Base-by-base conservation (phyloP, 257 asterid species). In the Solanum sparsipilum region DNA sequence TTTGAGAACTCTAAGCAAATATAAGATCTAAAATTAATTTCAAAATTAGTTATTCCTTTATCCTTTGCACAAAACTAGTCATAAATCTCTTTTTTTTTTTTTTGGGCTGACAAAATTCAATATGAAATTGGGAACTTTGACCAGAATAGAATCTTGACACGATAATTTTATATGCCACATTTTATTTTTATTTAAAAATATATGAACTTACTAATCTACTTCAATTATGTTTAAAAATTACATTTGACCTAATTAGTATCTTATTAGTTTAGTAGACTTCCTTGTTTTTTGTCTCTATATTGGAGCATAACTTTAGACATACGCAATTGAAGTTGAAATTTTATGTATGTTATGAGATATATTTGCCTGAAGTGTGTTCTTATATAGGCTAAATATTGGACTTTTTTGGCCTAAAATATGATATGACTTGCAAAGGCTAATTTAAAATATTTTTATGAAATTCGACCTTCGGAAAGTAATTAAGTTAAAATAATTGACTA, bases 311-410 rank as follows among this genome's bases (percentile, higher is more conserved):
- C 7, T 10, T 2, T 4, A 4, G 13, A 9, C 13, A 63, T 23
- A 63, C 7, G 1, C 2, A 23, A n/a, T 63, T 63, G 1, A 63
- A 60, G 3, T 9, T 63, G 15, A 63, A 63, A 63, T n/a, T 63
- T n/a, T n/a, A 5, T 23, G 16, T 63, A 0, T n/a, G 2, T n/a
- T 7, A 0, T 63, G 3, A 63, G 1, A 10, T n/a, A 63, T 63
- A 63, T 63, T 23, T 63, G 13, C 2, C 0, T 63, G 29, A 9
- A 63, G 15, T 63, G 6, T 63, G 7, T 63, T 2, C 3, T 63
- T n/a, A n/a, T n/a, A n/a, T 2, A 63, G 3, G 15, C 7, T n/a
- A 4, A 63, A 63, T 63, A 63, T 63, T 63, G 29, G 7, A 63
- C 0, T 63, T 63, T 58, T 4, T 63, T 9, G 16, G 16, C 71